Base-by-base conservation (phyloP, 352 stramenopile genomes). In the Pythium apleroticum region DNA sequence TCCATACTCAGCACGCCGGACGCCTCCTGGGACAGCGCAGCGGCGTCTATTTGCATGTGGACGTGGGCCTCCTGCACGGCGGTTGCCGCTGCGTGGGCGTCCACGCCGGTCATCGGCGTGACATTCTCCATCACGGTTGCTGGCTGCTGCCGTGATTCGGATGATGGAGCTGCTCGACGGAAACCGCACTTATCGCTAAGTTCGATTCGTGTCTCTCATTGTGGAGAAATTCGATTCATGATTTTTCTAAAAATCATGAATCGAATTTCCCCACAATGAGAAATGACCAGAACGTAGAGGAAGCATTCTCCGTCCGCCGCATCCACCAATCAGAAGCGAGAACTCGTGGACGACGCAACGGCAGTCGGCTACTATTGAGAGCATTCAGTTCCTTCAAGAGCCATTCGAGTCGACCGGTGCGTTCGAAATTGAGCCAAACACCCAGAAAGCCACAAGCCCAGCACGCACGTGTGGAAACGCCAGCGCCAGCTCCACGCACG, bases 371-470 rank as follows among this genome's bases (percentile, higher is more conserved):
- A 52, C 56, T 71, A 71, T 71, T 71, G 31, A 35, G 19, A 57
- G 52, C 25, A 22, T 10, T 7, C 11, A 17, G 35, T 63, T 66
- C 53, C 65, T 71, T 71, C 57, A 71, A 66, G 37, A 62, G 65
- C 57, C 65, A 63, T 66, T 28, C 27, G 22, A 46, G 27, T 54
- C 52, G 28, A 22, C 50, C 22, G 19, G 24, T n/a, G 4, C 28
- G 60, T 53, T 65, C 57, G 48, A 64, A 58, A 54, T 52, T 65
- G 39, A 56, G 60, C 52, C 48, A 20, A 50, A 12, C 5, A 4
- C n/a, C 43, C n/a, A 1, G 10, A 27, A 6, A 50, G 17, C n/a
- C n/a, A 27, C 43, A 50, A 48, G 5, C 15, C n/a, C n/a, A n/a
- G n/a, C 39, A 35, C 5, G 30, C 30, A 5, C 30, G 30, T 10